Evolutionary conservation across 305 asterid species (phyloP).

Genomic region (Fraxinus sp.): DNA sequence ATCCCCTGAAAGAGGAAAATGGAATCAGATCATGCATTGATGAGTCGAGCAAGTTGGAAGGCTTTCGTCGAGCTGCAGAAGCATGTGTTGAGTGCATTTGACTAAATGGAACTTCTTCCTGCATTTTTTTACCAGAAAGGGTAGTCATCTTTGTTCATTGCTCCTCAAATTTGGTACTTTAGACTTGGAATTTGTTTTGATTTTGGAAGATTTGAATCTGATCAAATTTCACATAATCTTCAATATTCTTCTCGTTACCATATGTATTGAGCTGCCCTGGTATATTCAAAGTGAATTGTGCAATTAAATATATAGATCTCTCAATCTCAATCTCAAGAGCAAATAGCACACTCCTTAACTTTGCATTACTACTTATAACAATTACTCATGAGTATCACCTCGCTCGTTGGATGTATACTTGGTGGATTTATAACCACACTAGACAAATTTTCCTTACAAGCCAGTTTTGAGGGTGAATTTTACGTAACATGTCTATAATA

Average conservation of each 20-base stretch:
- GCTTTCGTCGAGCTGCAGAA: conserved; percentile 42
- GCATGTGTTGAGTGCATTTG: conserved; percentile 40
- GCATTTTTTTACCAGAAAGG: not conserved
- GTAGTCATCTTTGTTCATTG: conserved; percentile 4
- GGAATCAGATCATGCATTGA: too few relatives aligned
- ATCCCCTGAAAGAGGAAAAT: conserved; percentile 32
- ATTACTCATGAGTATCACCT: not conserved
- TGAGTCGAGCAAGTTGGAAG: too few relatives aligned
- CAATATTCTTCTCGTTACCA: not conserved
- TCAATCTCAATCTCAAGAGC: not conserved
- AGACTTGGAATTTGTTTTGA: not conserved
- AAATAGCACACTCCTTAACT: not conserved
- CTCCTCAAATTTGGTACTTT: conserved; percentile 15
- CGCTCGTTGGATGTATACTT: not conserved
- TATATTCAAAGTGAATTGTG: not conserved
- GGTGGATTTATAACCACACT: not conserved
- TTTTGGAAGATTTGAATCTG: not conserved
- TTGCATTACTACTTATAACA: not conserved
- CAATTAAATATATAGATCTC: not conserved
- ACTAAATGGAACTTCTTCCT: not conserved
- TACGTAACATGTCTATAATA: not conserved
- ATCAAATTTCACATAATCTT: not conserved
- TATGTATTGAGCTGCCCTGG: not conserved
- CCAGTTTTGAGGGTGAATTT: not conserved
- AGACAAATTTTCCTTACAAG: not conserved